A percentile compares a stretch with the other conserved stretches of the same genome.
Evolutionary conservation across 2,329 filamentous ascomycete genomes (phyloP).

Genomic region (Coniochaeta hoffmannii): DNA sequence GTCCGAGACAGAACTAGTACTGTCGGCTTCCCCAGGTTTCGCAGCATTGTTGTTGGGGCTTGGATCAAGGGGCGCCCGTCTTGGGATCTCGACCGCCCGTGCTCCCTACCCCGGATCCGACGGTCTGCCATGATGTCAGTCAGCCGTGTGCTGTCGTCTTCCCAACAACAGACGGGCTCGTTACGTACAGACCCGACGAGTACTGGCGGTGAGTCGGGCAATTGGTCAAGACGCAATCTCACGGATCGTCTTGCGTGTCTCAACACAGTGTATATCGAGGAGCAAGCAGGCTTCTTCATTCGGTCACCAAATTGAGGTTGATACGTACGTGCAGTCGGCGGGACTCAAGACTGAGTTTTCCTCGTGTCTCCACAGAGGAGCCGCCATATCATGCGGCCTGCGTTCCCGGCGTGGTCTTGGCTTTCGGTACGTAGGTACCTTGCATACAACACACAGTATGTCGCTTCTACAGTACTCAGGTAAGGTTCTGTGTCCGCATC

Average conservation of each 20-base stretch:
- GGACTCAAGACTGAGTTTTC: slow-evolving; percentile 1
- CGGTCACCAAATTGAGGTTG: not conserved
- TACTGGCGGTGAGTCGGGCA: not conserved
- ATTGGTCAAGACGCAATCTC: not conserved
- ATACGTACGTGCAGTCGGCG: not conserved
- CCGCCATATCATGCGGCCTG: not conserved
- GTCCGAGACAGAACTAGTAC: slow-evolving; percentile 1
- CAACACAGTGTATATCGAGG: not conserved
- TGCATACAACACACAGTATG: not conserved
- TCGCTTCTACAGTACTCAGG: not conserved
- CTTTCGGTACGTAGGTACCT: not conserved
- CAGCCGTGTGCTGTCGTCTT: not conserved
- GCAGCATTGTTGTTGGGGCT: not conserved
- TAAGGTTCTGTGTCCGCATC: not conserved
- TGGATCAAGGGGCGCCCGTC: not conserved
- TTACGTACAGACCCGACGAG: not conserved
- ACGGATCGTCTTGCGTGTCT: not conserved
- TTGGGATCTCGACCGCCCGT: not conserved
- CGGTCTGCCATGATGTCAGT: not conserved
- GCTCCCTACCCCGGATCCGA: slow-evolving; percentile 1
- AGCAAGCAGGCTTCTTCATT: not conserved
- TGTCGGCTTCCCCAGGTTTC: not conserved
- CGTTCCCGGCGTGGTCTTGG: not conserved
- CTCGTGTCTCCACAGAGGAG: not conserved
- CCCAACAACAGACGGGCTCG: not conserved